These are phyloP conservation scores for Ceratocystis destructans DNA, from an alignment of 2,329 filamentous ascomycete species.

Conservation along the genomic window DNA sequence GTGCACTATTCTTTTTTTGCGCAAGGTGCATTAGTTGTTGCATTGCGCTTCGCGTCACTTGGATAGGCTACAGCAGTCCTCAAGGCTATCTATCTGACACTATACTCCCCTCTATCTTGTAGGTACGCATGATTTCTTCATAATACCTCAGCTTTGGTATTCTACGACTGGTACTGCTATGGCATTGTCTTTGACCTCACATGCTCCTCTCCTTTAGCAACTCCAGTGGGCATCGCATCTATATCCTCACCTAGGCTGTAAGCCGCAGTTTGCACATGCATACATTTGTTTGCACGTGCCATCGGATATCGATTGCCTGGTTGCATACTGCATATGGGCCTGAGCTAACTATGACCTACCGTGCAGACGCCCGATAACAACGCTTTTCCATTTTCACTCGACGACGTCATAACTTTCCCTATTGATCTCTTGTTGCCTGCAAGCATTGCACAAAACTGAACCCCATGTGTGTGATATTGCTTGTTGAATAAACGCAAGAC, in stretches of 20 bases:
- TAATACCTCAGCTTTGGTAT: neutral
- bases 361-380: neutral
- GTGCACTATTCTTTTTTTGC: neutral
- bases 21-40: neutral
- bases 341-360: neutral
- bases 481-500: constrained; percentile 9
- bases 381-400: neutral
- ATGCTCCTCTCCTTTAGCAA: neutral
- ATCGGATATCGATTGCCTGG: neutral
- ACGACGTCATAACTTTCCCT: neutral
- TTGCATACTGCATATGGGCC: neutral
- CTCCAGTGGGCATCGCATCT: neutral
- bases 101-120: neutral
- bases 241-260: neutral
- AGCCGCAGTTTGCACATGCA: neutral
- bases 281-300: neutral
- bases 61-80: neutral
- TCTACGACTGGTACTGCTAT: neutral
- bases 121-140: neutral
- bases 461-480: constrained; percentile 9
- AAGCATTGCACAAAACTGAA: neutral
- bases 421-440: neutral
- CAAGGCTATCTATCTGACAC: neutral
- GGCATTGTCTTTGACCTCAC: neutral
- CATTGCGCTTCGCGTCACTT: neutral